Conservation (phyloP, 2,329 filamentous ascomycete genomes). For the Chaetomium sp. region DNA sequence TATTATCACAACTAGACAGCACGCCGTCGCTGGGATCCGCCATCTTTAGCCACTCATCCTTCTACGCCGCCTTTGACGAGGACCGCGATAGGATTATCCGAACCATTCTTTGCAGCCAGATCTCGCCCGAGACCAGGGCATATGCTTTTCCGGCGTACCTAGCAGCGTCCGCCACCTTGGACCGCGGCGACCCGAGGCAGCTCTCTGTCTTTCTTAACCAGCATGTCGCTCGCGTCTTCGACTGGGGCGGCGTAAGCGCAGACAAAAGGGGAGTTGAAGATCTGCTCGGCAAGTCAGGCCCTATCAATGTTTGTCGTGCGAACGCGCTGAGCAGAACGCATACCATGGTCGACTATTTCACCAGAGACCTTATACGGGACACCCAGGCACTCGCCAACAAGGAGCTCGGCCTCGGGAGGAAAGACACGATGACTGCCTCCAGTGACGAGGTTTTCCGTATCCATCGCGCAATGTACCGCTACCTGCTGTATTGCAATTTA, state of each 20-base stretch:
- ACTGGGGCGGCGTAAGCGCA: no score
- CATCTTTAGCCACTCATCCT: neutral
- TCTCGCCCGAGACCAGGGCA: neutral
- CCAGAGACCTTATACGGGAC: neutral
- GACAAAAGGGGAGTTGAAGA: no score
- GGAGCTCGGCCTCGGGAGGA: neutral
- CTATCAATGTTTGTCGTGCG: neutral
- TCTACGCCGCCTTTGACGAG: constrained; percentile 7
- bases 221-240: no score
- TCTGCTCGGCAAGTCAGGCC: neutral
- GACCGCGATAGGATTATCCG: constrained; percentile 1
- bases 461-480: constrained; percentile 13
- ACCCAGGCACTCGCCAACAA: neutral
- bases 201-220: no score
- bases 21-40: constrained; percentile 1
- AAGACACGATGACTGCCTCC: neutral
- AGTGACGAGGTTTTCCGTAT: neutral
- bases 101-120: neutral
- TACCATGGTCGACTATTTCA: neutral
- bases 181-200: neutral
- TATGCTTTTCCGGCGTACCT: neutral
- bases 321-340: neutral
- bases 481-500: constrained; percentile 2
- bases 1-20: neutral
- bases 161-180: neutral